Percentiles rank a stretch among this genome's conserved stretches.
These are phyloP conservation scores for Boletellus emodensis DNA, from an alignment of 768 basidiomycete genomes.

Conservation along the genomic window DNA sequence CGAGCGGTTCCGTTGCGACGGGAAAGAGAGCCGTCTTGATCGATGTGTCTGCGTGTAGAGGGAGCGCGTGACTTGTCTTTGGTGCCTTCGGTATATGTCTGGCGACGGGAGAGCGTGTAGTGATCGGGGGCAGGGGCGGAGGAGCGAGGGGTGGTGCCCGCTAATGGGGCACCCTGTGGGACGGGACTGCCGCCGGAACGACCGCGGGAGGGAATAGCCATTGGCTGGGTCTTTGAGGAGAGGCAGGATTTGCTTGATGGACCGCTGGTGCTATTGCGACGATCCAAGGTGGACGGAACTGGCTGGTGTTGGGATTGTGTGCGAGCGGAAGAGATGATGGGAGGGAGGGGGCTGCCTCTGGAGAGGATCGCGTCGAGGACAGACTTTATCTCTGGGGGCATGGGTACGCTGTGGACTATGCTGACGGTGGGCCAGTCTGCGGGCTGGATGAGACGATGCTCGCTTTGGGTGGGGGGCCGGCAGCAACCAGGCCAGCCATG, in stretches of 20 bases:
- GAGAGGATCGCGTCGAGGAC: conserved; percentile 53
- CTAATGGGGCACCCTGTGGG: conserved; percentile 21
- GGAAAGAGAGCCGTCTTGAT: conserved; percentile 47
- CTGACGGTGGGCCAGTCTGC: conserved; percentile 82
- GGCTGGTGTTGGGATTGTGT: conserved; percentile 31
- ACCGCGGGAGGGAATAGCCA: conserved; percentile 40
- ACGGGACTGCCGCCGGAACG: conserved; percentile 53
- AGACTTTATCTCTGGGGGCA: conserved; percentile 69
- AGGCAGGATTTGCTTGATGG: conserved; percentile 23
- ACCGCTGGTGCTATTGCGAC: conserved; percentile 43
- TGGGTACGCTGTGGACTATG: conserved; percentile 67
- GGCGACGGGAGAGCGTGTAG: conserved; percentile 43
- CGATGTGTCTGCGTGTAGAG: conserved; percentile 55
- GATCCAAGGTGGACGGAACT: conserved; percentile 36
- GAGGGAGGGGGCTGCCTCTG: conserved; percentile 34
- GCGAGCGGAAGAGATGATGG: conserved; percentile 27
- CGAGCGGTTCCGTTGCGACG: conserved; percentile 47
- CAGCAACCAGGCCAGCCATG: conserved; percentile 89
- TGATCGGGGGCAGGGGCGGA: conserved; percentile 41
- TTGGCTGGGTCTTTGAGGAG: conserved; percentile 37
- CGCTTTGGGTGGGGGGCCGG: conserved; percentile 60
- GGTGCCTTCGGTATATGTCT: conserved; percentile 47
- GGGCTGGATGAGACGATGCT: conserved; percentile 59
- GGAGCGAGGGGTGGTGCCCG: conserved; percentile 30
- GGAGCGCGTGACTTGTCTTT: conserved; percentile 58